A percentile compares a stretch with the other conserved stretches of the same genome.
phyloP scores from a whole-genome alignment of 208 protist species.

The Tritrichomonas foetus region DNA sequence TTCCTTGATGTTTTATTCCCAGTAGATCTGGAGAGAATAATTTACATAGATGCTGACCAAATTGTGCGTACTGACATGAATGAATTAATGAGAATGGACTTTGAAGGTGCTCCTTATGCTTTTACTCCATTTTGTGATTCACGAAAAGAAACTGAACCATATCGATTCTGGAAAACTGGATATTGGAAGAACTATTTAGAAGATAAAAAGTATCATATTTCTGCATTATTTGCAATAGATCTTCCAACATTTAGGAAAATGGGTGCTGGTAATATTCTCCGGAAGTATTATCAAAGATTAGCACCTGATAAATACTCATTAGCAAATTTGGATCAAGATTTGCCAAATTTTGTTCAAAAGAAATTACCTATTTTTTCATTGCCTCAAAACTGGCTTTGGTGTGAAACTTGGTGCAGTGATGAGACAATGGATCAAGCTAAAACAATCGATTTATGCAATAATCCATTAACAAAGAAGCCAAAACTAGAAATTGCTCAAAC shows the following conservation, averaged over 20 bases:
- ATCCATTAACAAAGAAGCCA: constrained; percentile 63
- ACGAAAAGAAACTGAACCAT: constrained; percentile 76
- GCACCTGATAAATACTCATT: constrained; percentile 59
- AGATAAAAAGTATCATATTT: constrained; percentile 59
- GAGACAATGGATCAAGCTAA: constrained; percentile 53
- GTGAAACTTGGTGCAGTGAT: constrained; percentile 60
- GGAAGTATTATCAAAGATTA: constrained; percentile 57
- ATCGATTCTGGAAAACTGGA: constrained; percentile 59
- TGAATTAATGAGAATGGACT: constrained; percentile 91
- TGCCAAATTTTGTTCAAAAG: constrained; percentile 62
- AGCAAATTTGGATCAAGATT: constrained; percentile 54
- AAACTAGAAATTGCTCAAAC: constrained; percentile 57
- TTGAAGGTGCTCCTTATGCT: constrained; percentile 76
- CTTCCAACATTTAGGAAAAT: constrained; percentile 52
- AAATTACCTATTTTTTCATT: constrained; percentile 60
- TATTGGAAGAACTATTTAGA: constrained; percentile 50
- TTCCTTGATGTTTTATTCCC: constrained; percentile 99
- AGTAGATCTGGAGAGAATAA: constrained; percentile 81
- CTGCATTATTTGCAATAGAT: constrained; percentile 62
- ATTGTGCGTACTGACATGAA: constrained; percentile 70
- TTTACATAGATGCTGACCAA: constrained; percentile 98
- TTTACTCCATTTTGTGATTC: constrained; percentile 93
- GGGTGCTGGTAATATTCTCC: constrained; percentile 53
- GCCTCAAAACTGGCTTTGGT: constrained; percentile 66
- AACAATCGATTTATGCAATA: constrained; percentile 68